Conservation (phyloP, 257 asterid genomes). For the Fraxinus cuspidata region DNA sequence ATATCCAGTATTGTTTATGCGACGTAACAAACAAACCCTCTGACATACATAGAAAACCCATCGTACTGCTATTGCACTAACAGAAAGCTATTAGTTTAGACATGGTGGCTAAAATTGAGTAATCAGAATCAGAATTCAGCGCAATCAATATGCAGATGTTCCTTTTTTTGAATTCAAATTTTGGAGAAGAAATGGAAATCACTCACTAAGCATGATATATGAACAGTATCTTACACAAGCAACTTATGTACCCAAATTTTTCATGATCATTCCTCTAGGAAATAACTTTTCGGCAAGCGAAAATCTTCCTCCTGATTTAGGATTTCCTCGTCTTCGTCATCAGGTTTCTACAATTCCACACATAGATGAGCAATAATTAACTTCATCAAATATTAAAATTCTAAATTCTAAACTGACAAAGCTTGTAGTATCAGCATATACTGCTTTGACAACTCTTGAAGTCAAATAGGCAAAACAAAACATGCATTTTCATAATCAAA, state of each 20-base stretch:
- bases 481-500: background rate
- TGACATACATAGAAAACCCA: background rate
- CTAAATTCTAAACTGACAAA: background rate
- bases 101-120: background rate
- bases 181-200: too few relatives aligned
- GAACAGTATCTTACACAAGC: constrained; percentile 11
- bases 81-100: background rate
- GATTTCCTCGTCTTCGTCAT: constrained; percentile 72
- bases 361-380: background rate
- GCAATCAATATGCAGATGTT: background rate
- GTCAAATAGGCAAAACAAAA: background rate
- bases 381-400: background rate
- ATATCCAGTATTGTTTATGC: too few relatives aligned
- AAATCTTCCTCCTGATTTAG: constrained; percentile 80
- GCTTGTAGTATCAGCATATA: background rate
- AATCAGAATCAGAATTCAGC: background rate
- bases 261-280: constrained; percentile 54
- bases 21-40: background rate
- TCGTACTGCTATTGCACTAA: background rate
- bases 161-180: background rate
- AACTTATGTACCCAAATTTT: constrained; percentile 16
- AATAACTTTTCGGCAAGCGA: constrained; percentile 74
- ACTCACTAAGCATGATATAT: background rate
- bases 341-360: constrained; percentile 64
- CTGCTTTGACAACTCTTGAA: background rate